These are phyloP conservation scores for Schizothecium vesticola DNA, from an alignment of 495 filamentous ascomycete species.

Conservation along the genomic window DNA sequence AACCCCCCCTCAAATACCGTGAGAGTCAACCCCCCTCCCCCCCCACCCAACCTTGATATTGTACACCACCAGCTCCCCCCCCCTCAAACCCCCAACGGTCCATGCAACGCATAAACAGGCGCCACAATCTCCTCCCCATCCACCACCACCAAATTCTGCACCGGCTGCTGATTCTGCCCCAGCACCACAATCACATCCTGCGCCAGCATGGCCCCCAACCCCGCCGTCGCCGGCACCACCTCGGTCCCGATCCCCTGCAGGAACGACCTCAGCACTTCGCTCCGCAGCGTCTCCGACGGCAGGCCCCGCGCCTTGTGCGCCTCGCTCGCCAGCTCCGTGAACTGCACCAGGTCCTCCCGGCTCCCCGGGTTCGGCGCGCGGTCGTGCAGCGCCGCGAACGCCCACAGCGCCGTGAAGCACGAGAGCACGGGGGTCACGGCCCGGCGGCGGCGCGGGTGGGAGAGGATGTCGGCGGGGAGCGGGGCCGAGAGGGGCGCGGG, in stretches of 20 bases:
- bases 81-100: slow-evolving; percentile 30
- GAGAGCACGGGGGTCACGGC: slow-evolving; percentile 75
- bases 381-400: slow-evolving; percentile 56
- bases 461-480: slow-evolving; percentile 63
- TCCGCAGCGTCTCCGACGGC: slow-evolving; percentile 65
- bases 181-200: slow-evolving; percentile 98
- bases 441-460: slow-evolving; percentile 59
- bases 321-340: slow-evolving; percentile 71
- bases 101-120: slow-evolving; percentile 76
- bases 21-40: too few species aligned
- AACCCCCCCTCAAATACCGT: neutral
- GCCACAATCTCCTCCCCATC: slow-evolving; percentile 76
- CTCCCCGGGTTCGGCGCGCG: slow-evolving; percentile 48
- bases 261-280: slow-evolving; percentile 78
- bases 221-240: slow-evolving; percentile 80
- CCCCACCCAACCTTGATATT: too few species aligned
- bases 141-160: slow-evolving; percentile 92
- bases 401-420: slow-evolving; percentile 79
- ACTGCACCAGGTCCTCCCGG: slow-evolving; percentile 56
- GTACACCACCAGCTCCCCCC: neutral
- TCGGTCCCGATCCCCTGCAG: slow-evolving; percentile 76
- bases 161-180: slow-evolving; percentile 80
- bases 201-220: slow-evolving; percentile 81
- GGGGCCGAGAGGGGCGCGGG: slow-evolving; percentile 61
- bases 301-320: slow-evolving; percentile 71